A percentile compares a stretch with the other conserved stretches of the same genome.
Conservation (phyloP, 1,139 yeast species). For the Pichia inconspicua region DNA sequence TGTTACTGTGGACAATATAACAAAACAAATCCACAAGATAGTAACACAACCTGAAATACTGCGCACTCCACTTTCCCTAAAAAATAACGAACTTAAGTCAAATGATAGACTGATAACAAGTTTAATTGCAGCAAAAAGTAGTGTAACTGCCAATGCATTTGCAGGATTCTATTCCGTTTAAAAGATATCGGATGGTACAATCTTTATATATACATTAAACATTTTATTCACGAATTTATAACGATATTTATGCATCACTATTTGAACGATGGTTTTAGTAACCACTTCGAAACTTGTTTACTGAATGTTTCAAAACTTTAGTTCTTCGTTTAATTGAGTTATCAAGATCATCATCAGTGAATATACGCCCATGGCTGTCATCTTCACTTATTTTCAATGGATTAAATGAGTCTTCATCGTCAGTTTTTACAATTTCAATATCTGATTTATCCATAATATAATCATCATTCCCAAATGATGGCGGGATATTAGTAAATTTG, state of each 20-base stretch:
- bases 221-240: no score
- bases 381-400: background rate
- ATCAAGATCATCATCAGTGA: background rate
- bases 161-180: background rate
- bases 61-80: constrained; percentile 17
- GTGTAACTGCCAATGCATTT: constrained; percentile 15
- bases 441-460: background rate
- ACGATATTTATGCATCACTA: background rate
- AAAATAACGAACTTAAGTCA: background rate
- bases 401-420: background rate
- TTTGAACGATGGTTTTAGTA: no score
- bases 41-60: constrained; percentile 18
- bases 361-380: background rate
- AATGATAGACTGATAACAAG: constrained; percentile 6
- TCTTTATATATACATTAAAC: background rate
- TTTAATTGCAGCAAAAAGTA: constrained; percentile 18
- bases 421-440: background rate
- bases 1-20: constrained; percentile 18
- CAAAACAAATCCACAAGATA: constrained; percentile 13
- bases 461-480: background rate
- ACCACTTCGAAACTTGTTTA: background rate
- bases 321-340: background rate
- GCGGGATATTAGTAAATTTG: background rate
- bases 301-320: background rate
- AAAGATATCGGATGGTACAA: background rate